A percentile compares a stretch with the other conserved stretches of the same genome.
These are phyloP conservation scores for Ophiocordyceps sinensis DNA, from an alignment of 2,329 filamentous ascomycete species.

Conservation along the genomic window DNA sequence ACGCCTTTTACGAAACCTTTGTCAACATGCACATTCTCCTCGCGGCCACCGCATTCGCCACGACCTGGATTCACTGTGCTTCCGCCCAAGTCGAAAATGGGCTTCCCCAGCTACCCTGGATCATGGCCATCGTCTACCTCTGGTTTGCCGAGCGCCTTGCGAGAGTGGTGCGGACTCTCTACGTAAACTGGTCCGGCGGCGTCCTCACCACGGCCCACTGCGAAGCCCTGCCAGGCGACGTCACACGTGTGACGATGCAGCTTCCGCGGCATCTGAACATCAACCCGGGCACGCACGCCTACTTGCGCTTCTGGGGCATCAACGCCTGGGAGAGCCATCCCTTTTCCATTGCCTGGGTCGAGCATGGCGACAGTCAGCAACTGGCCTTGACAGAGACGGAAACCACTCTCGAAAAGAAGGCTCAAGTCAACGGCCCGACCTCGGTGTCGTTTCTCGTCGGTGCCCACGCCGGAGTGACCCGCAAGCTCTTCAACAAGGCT, in stretches of 20 bases:
- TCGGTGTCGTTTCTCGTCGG: conserved; percentile 71
- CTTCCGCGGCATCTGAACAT: conserved; percentile 52
- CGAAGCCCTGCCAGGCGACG: conserved; percentile 54
- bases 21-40: conserved; percentile 71
- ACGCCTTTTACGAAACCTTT: conserved; percentile 95
- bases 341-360: conserved; percentile 65
- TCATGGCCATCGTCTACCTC: conserved; percentile 56
- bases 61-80: conserved; percentile 66
- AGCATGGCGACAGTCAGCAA: conserved; percentile 32
- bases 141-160: conserved; percentile 60
- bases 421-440: conserved; percentile 25
- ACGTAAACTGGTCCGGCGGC: conserved; percentile 46
- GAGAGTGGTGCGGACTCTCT: conserved; percentile 49
- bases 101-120: conserved; percentile 58
- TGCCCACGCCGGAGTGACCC: conserved; percentile 76
- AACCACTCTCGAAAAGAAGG: conserved; percentile 19
- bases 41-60: conserved; percentile 50
- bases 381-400: conserved; percentile 14
- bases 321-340: conserved; percentile 61
- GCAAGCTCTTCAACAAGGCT: conserved; percentile 62
- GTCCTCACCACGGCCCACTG: conserved; percentile 50
- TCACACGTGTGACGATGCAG: conserved; percentile 54
- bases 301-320: conserved; percentile 54
- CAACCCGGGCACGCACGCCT: conserved; percentile 58
- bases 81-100: conserved; percentile 32